Evolutionary conservation across 202 grass and related monocot genomes (phyloP), one percentile per base, ranked within the genome.

Genomic region (Schoenoplectus tabernaemontani): DNA sequence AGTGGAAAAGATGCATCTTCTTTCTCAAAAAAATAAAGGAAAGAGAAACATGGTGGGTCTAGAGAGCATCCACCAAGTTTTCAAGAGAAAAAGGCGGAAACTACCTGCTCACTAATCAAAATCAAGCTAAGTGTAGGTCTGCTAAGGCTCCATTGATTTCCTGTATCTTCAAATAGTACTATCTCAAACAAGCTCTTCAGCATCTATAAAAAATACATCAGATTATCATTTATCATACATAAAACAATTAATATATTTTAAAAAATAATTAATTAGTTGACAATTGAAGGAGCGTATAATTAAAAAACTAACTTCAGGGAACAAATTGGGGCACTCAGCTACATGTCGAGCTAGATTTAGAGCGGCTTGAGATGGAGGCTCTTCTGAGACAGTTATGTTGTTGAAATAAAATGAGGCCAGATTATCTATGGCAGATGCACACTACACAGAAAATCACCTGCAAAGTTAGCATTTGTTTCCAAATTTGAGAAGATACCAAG

Each of bases 121-220:
- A 96, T 96, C 80, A 99, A 85, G 82, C 96, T 99, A 84, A 99
- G 63, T 89, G 91, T 99, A 68, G 96, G 96, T 74, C 92, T 90
- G 81, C 96, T 99, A 82, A 99, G 90, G 83, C 96, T 99, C 96
- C 96, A 99, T 58, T 99, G 96, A 67, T 99, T 99, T 81, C 92
- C 92, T 65, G 83, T 89, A 68, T 99, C 96, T 89, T 99, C 96
- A 74, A 96, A 99, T 60, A 99, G 85, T 68, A 93, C 86, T 72
- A 96, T 99, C 83, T 99, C 96, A 93, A 99, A 99, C 76, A 99
- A 88, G 43, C 89, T 91, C 90, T 93, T 99, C 70, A 99, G 76
- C 81, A 99, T 97, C 93, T 97, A 82, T 48, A 43, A 60, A 56
- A 77, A 54, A 6, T 17, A 63, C 28, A 65, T 32, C 37, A 80